Conservation (phyloP, 768 basidiomycete genomes). For the Leucogyrophana mollusca region DNA sequence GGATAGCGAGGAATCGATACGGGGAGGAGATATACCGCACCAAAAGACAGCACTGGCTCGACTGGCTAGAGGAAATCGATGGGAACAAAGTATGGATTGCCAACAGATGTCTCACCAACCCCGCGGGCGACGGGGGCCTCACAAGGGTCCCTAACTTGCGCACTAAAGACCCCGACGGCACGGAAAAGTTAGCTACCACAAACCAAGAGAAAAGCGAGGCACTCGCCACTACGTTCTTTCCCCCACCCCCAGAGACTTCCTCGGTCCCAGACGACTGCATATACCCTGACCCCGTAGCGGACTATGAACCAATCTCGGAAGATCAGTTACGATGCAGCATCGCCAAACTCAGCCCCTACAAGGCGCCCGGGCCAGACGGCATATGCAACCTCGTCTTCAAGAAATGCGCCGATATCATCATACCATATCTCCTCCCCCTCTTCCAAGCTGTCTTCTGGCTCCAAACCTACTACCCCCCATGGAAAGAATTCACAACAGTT, state of each 20-base stretch:
- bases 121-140: not conserved
- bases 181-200: not conserved
- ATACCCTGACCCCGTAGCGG: constrained; percentile 6
- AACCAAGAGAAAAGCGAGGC: constrained; percentile 21
- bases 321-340: constrained; percentile 9
- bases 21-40: constrained; percentile 5
- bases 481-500: constrained; percentile 24
- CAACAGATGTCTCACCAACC: constrained; percentile 2
- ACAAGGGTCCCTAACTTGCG: constrained; percentile 7
- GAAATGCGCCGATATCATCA: constrained; percentile 8
- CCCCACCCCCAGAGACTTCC: constrained; percentile 1
- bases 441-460: constrained; percentile 13
- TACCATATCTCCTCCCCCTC: constrained; percentile 6
- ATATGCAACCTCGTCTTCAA: constrained; percentile 21
- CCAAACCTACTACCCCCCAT: constrained; percentile 7
- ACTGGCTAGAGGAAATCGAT: constrained; percentile 11
- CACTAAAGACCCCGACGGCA: not conserved
- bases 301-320: constrained; percentile 6
- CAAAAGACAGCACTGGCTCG: constrained; percentile 20
- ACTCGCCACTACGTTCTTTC: constrained; percentile 24
- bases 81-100: constrained; percentile 18
- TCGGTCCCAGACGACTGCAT: not conserved
- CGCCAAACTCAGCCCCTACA: constrained; percentile 8
- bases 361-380: constrained; percentile 23
- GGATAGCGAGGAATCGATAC: constrained; percentile 8